Evolutionary conservation across 2,329 filamentous ascomycete genomes (phyloP).

Genomic region (Tolypocladium pustulatum): DNA sequence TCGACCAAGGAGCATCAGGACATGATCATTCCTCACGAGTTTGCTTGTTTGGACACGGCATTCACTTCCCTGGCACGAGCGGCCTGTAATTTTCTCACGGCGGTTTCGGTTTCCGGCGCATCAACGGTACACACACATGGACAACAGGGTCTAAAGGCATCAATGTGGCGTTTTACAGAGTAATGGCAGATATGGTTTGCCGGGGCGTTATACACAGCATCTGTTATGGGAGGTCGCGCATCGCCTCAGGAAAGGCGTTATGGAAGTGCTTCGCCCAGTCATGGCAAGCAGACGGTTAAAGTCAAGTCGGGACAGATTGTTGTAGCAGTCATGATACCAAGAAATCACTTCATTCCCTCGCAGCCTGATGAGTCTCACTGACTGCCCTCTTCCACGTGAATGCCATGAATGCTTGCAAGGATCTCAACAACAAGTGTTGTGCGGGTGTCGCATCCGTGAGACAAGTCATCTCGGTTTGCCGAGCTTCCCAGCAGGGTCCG

Average conservation of each 20-base stretch:
- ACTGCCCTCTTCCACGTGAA: neutral
- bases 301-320: neutral
- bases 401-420: neutral
- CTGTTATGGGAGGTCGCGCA: neutral
- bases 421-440: neutral
- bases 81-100: neutral
- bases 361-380: neutral
- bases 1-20: constrained; percentile 29
- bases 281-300: neutral
- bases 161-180: neutral
- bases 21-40: constrained; percentile 8
- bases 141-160: neutral
- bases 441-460: neutral
- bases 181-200: neutral
- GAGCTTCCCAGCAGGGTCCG: neutral
- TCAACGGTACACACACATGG: neutral
- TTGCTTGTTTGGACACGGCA: neutral
- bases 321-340: neutral
- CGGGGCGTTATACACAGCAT: neutral
- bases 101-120: neutral
- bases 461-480: neutral
- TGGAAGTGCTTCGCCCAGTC: neutral
- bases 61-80: neutral
- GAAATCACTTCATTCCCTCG: neutral
- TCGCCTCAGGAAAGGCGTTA: neutral